phyloP scores from a whole-genome alignment of 1,139 yeast species.

The Casaregolazyma suthepensis region DNA sequence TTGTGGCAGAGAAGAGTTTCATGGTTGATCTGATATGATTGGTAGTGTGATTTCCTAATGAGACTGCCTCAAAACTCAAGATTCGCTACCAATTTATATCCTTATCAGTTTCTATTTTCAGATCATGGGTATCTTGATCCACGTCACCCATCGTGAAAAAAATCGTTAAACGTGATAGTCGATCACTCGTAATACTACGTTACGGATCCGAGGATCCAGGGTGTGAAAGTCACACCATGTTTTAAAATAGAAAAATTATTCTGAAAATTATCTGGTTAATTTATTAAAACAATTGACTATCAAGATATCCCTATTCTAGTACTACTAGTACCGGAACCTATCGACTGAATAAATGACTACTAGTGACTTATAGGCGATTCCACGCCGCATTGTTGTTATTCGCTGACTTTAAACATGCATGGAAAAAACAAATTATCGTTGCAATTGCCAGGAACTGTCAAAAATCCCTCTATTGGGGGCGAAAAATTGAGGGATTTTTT shows the following conservation, averaged over 20 bases:
- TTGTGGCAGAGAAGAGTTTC: conserved; percentile 1
- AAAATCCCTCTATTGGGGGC: neutral
- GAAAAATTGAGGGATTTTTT: neutral
- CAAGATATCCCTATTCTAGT: neutral
- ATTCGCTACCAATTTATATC: neutral
- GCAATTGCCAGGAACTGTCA: neutral
- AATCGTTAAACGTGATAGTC: neutral
- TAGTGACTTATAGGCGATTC: neutral
- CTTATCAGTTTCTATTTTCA: neutral
- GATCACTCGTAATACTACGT: neutral
- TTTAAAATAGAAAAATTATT: neutral
- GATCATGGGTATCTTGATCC: neutral
- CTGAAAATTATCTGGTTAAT: too few relatives aligned
- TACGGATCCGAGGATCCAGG: neutral
- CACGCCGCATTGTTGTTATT: neutral
- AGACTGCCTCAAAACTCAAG: neutral
- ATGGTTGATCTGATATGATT: neutral
- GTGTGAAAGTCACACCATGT: neutral
- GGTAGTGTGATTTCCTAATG: neutral
- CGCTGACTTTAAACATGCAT: neutral
- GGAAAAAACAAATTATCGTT: neutral
- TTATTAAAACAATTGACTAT: too few relatives aligned
- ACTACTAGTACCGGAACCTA: neutral
- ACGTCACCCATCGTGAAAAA: neutral
- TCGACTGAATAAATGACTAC: neutral